phyloP scores from a whole-genome alignment of 371 early-diverging fungal genomes.

The Globomyces sp. region DNA sequence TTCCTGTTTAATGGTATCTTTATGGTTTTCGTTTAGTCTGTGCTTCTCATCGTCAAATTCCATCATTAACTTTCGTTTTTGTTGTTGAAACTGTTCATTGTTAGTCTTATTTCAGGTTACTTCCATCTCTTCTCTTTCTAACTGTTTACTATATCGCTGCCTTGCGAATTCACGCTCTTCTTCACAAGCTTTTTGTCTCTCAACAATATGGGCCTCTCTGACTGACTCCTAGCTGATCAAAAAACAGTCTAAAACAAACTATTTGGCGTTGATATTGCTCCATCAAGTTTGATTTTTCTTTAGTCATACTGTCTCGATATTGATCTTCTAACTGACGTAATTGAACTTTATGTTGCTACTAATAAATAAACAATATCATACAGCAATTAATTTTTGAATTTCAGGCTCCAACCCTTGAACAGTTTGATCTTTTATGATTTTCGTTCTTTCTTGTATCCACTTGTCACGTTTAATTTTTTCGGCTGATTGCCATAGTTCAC shows the following conservation, averaged over 20 bases:
- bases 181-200: slow-evolving; percentile 49
- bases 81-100: slow-evolving; percentile 40
- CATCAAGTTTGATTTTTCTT: slow-evolving; percentile 78
- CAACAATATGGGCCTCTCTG: slow-evolving; percentile 37
- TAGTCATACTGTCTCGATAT: slow-evolving; percentile 29
- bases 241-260: neutral
- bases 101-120: slow-evolving; percentile 10
- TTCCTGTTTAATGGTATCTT: slow-evolving; percentile 27
- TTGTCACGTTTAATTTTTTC: slow-evolving; percentile 56
- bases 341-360: slow-evolving; percentile 42
- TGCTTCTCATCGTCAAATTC: slow-evolving; percentile 45
- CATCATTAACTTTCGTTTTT: slow-evolving; percentile 44
- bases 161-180: slow-evolving; percentile 55
- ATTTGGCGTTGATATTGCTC: slow-evolving; percentile 79
- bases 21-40: slow-evolving; percentile 23
- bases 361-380: no score
- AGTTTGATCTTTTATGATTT: slow-evolving; percentile 55
- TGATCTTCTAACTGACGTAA: slow-evolving; percentile 42
- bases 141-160: slow-evolving; percentile 49
- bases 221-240: slow-evolving; percentile 20
- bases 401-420: slow-evolving; percentile 57
- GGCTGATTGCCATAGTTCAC: slow-evolving; percentile 46
- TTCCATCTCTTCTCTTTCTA: slow-evolving; percentile 57
- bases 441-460: slow-evolving; percentile 51
- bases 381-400: slow-evolving; percentile 51